Percentiles rank a stretch among this genome's conserved stretches.
Evolutionary conservation across 306 rosid species (phyloP).

Genomic region (Pyrus communis): DNA sequence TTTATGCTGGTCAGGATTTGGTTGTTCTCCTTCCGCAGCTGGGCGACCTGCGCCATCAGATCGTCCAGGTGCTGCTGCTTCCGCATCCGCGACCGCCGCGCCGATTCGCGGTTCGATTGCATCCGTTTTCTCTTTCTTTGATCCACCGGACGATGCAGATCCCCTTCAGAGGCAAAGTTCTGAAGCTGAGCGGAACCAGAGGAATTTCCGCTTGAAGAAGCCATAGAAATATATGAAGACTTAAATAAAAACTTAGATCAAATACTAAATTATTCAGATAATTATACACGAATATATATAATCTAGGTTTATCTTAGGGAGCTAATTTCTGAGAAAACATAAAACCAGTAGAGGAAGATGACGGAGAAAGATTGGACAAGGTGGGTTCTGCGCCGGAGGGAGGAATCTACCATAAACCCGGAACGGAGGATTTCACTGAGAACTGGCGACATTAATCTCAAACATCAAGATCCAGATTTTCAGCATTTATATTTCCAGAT

Average conservation of each 20-base stretch:
- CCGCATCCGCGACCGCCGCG: conserved; percentile 65
- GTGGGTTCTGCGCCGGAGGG: conserved; percentile 78
- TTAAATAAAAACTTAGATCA: not conserved
- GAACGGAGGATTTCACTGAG: conserved; percentile 91
- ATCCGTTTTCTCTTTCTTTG: conserved; percentile 68
- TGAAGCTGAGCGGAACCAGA: conserved; percentile 30
- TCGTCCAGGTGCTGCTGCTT: conserved; percentile 77
- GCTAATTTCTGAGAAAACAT: conserved; percentile 60
- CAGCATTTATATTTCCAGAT: conserved; percentile 10
- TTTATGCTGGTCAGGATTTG: conserved; percentile 37
- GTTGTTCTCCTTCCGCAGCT: conserved; percentile 40
- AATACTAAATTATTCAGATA: not conserved
- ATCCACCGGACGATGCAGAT: conserved; percentile 47
- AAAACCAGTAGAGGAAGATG: conserved; percentile 89
- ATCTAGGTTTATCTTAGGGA: not conserved
- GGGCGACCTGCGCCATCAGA: conserved; percentile 27
- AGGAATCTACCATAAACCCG: conserved; percentile 72
- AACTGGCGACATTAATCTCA: conserved; percentile 84
- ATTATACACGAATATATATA: not conserved
- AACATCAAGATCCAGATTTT: conserved; percentile 38
- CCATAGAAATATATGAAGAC: conserved; percentile 26
- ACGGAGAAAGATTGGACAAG: conserved; percentile 92
- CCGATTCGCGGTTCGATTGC: conserved; percentile 82
- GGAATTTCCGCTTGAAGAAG: conserved; percentile 60
- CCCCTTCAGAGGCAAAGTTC: conserved; percentile 57